A percentile compares a stretch with the other conserved stretches of the same genome.
Evolutionary conservation across 176 grass and related monocot species (phyloP).

Genomic region (Oryza glumipatula): DNA sequence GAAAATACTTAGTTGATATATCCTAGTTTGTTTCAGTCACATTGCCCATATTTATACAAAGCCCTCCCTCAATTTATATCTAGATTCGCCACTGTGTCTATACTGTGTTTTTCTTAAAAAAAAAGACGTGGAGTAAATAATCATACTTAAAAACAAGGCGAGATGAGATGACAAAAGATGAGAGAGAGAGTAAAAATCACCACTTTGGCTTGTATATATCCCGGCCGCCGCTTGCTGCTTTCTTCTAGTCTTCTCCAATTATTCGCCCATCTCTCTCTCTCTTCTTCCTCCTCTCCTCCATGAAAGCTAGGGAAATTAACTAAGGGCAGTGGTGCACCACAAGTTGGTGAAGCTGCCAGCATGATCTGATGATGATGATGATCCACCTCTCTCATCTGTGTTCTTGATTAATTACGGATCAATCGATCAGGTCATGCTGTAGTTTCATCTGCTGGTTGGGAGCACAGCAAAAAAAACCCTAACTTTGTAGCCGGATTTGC

Average conservation of each 20-base stretch:
- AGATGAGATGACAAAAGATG: background rate
- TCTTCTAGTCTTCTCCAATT: constrained; percentile 15
- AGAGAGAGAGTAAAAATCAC: background rate
- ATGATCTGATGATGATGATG: constrained; percentile 55
- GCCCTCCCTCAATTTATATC: too few relatives aligned
- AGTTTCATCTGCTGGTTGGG: constrained; percentile 79
- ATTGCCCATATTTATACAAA: too few relatives aligned
- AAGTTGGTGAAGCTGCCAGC: constrained; percentile 83
- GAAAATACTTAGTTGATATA: too few relatives aligned
- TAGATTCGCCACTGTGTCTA: too few relatives aligned
- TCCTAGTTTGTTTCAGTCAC: too few relatives aligned
- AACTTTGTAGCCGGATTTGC: background rate
- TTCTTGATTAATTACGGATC: background rate
- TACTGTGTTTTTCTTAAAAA: too few relatives aligned
- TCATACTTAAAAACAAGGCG: too few relatives aligned
- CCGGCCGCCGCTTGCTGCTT: background rate
- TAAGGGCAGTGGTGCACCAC: constrained; percentile 48
- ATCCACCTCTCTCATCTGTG: background rate
- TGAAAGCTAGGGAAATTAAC: background rate
- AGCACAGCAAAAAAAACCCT: constrained; percentile 52
- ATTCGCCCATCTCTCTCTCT: background rate
- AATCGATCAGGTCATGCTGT: constrained; percentile 64
- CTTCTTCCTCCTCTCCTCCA: background rate
- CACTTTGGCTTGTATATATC: constrained; percentile 47
- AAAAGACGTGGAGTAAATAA: too few relatives aligned